Evolutionary conservation across 1,139 yeast species (phyloP).

Genomic region (Lodderomyces metapsilosis): DNA sequence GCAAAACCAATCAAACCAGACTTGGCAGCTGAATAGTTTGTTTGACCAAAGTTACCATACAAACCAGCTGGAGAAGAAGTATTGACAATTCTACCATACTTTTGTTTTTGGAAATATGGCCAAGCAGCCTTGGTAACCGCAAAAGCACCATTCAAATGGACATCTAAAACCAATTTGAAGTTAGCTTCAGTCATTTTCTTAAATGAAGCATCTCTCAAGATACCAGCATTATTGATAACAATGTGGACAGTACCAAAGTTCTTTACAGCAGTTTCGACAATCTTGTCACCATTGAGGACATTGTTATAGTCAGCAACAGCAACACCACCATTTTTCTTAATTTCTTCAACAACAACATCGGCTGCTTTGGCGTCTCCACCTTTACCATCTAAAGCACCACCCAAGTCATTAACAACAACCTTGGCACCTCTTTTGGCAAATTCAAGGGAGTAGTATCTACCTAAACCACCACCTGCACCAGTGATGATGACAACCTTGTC

Average conservation of each 20-base stretch:
- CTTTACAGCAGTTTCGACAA: conserved; percentile 82
- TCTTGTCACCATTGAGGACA: conserved; percentile 82
- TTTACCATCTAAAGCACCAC: conserved; percentile 76
- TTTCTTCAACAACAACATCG: conserved; percentile 85
- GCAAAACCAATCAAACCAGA: conserved; percentile 87
- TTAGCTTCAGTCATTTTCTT: conserved; percentile 83
- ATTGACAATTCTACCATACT: conserved; percentile 84
- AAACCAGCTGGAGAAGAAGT: conserved; percentile 97
- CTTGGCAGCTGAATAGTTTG: conserved; percentile 94
- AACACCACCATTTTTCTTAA: conserved; percentile 68
- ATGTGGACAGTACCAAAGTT: conserved; percentile 88
- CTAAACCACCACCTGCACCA: conserved; percentile 98
- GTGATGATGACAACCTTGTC: conserved; percentile 89
- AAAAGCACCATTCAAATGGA: conserved; percentile 87
- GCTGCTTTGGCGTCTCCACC: conserved; percentile 73
- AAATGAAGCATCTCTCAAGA: conserved; percentile 72
- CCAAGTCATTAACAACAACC: conserved; percentile 90
- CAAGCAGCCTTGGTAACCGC: conserved; percentile 88
- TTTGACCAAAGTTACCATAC: conserved; percentile 95
- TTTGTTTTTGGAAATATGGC: conserved; percentile 84
- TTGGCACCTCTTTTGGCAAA: conserved; percentile 90
- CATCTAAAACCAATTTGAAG: conserved; percentile 77
- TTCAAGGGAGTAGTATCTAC: conserved; percentile 82
- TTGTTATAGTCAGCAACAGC: conserved; percentile 97
- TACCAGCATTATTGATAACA: conserved; percentile 92